Evolutionary conservation across 129 eudicot species (phyloP).

Genomic region (Flaveria trinervia): DNA sequence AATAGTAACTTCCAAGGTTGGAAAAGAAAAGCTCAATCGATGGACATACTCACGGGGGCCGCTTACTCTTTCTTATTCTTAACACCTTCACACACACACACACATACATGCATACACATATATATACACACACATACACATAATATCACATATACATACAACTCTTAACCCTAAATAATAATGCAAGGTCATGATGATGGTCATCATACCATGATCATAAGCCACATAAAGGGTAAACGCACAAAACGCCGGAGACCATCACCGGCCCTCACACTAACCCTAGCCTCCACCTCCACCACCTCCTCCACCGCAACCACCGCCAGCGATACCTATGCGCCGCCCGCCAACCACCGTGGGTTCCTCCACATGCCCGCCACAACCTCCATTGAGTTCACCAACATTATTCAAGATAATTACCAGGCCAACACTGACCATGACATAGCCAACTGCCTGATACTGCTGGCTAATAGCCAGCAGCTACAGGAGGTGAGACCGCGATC

Average conservation of each 20-base stretch:
- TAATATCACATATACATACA: slow-evolving; percentile 7
- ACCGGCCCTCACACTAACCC: slow-evolving; percentile 41
- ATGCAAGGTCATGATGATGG: slow-evolving; percentile 46
- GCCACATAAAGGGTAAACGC: slow-evolving; percentile 57
- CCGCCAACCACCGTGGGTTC: slow-evolving; percentile 14
- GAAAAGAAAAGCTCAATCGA: slow-evolving; percentile 46
- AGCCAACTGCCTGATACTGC: slow-evolving; percentile 46
- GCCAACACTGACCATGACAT: slow-evolving; percentile 32
- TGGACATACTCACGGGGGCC: slow-evolving; percentile 45
- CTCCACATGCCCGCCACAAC: slow-evolving; percentile 17
- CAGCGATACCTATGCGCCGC: neutral
- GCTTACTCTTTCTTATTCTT: slow-evolving; percentile 32
- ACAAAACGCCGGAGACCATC: slow-evolving; percentile 54
- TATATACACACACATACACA: neutral
- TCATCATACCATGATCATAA: slow-evolving; percentile 18
- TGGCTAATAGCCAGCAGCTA: slow-evolving; percentile 31
- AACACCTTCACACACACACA: slow-evolving; percentile 22
- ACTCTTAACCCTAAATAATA: slow-evolving; percentile 16
- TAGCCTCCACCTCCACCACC: slow-evolving; percentile 38
- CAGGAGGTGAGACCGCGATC: neutral
- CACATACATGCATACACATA: neutral
- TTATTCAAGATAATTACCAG: slow-evolving; percentile 28
- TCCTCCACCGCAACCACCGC: slow-evolving; percentile 23
- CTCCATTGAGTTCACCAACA: slow-evolving; percentile 40
- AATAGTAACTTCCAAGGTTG: slow-evolving; percentile 52